Evolutionary conservation across 441 rosid species (phyloP).

Genomic region (Arabidopsis lyrata): DNA sequence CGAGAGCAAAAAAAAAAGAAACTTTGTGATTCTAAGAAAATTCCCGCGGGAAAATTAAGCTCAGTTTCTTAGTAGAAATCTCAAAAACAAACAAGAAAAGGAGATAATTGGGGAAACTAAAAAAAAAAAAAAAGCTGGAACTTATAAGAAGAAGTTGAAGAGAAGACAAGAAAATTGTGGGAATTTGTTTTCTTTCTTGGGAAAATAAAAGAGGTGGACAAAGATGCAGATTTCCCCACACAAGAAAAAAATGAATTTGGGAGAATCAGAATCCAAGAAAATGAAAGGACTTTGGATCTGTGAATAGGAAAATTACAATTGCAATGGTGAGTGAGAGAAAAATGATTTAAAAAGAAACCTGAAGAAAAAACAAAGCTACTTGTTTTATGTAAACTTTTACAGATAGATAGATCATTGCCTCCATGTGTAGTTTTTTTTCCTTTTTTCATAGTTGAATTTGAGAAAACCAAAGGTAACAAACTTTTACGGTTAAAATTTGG

Average conservation of each 20-base stretch:
- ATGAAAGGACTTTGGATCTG: conserved; percentile 53
- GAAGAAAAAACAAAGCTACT: conserved; percentile 13
- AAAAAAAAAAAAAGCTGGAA: neutral
- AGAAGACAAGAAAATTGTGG: conserved; percentile 21
- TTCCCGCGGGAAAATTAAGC: conserved; percentile 42
- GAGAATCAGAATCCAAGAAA: conserved; percentile 55
- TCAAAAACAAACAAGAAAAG: conserved; percentile 21
- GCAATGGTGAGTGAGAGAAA: conserved; percentile 19
- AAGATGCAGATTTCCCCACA: conserved; percentile 7
- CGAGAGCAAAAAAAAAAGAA: neutral
- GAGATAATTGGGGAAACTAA: conserved; percentile 3
- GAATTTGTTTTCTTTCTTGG: conserved; percentile 44
- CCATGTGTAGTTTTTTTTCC: conserved; percentile 25
- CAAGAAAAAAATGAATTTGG: conserved; percentile 2
- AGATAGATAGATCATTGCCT: conserved; percentile 36
- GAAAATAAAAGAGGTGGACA: conserved; percentile 37
- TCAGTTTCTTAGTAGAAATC: conserved; percentile 1
- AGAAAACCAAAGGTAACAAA: conserved; percentile 10
- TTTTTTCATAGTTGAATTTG: neutral
- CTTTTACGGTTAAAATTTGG: conserved; percentile 1
- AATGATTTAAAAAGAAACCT: conserved; percentile 4
- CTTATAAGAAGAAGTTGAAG: conserved; percentile 19
- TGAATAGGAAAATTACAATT: neutral
- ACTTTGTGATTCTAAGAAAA: conserved; percentile 19
- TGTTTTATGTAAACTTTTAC: conserved; percentile 33